These are phyloP conservation scores for Rhizophlyctis rosea DNA, from an alignment of 192 early-diverging fungal genomes.

Conservation along the genomic window DNA sequence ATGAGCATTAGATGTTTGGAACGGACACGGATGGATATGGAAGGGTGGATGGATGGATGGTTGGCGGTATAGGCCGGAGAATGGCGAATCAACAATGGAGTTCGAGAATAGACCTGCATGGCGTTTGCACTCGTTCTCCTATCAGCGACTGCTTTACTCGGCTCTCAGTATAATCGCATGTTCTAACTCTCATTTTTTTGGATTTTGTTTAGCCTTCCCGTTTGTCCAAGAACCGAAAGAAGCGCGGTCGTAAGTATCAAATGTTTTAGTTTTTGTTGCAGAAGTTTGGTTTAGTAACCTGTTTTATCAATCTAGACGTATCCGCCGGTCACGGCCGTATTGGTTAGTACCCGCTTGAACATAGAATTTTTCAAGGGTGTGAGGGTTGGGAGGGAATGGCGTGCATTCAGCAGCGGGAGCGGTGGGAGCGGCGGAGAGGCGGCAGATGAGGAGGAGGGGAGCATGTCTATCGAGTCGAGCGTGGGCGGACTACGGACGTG, in stretches of 20 bases:
- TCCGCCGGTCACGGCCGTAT: slow-evolving; percentile 99
- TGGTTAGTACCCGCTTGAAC: slow-evolving; percentile 49
- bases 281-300: background rate
- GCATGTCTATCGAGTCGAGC: no score
- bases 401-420: background rate
- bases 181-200: no score
- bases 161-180: no score
- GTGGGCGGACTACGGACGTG: background rate
- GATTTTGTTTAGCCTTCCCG: slow-evolving; percentile 85
- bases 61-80: no score
- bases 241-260: slow-evolving; percentile 75
- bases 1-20: no score
- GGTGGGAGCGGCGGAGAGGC: background rate
- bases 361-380: background rate
- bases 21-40: no score
- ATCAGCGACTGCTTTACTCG: no score
- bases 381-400: background rate
- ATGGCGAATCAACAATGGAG: no score
- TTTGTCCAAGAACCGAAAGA: slow-evolving; percentile 87
- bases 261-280: background rate
- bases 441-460: no score
- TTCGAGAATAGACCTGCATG: no score
- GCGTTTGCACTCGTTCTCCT: no score
- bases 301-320: slow-evolving; percentile 60
- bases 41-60: no score